Percentiles rank a stretch among this genome's conserved stretches.
These are phyloP conservation scores for Sungouiozyma intestinalis DNA, from an alignment of 805 yeast species.

Conservation along the genomic window DNA sequence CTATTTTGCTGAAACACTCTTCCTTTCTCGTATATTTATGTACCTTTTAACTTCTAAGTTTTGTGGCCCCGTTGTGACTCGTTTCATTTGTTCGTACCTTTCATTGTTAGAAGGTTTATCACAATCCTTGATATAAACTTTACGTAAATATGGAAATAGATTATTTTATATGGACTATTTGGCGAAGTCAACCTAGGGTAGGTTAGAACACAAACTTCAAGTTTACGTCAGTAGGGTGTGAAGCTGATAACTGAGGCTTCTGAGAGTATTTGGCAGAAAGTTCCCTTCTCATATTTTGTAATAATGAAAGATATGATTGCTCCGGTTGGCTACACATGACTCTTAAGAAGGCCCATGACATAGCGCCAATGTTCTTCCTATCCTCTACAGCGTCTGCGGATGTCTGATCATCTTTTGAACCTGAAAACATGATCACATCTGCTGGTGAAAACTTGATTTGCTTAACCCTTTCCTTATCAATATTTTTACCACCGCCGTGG, in stretches of 20 bases:
- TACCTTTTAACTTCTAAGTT: no score
- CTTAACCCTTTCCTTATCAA: slow-evolving; percentile 35
- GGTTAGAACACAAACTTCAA: slow-evolving; percentile 37
- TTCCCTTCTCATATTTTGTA: slow-evolving; percentile 59
- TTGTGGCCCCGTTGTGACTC: no score
- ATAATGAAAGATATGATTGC: slow-evolving; percentile 57
- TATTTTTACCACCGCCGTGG: slow-evolving; percentile 30
- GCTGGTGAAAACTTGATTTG: slow-evolving; percentile 61
- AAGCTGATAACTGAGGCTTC: slow-evolving; percentile 71
- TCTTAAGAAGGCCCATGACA: slow-evolving; percentile 67
- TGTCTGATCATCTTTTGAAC: slow-evolving; percentile 78
- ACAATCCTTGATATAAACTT: background rate
- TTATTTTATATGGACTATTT: background rate
- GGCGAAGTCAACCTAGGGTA: background rate
- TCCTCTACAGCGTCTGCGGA: slow-evolving; percentile 71
- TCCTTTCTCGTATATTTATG: no score
- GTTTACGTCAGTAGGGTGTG: slow-evolving; percentile 69
- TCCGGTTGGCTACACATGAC: slow-evolving; percentile 51
- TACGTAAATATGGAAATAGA: background rate
- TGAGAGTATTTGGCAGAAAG: slow-evolving; percentile 60
- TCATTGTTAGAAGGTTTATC: background rate
- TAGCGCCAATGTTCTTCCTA: slow-evolving; percentile 71
- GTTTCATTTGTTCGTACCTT: background rate
- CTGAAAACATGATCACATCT: slow-evolving; percentile 66
- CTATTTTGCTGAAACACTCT: no score